Percentiles rank a stretch among this genome's conserved stretches.
Evolutionary conservation across 2,329 filamentous ascomycete species (phyloP).

Genomic region (Arthrobotrys iridis): DNA sequence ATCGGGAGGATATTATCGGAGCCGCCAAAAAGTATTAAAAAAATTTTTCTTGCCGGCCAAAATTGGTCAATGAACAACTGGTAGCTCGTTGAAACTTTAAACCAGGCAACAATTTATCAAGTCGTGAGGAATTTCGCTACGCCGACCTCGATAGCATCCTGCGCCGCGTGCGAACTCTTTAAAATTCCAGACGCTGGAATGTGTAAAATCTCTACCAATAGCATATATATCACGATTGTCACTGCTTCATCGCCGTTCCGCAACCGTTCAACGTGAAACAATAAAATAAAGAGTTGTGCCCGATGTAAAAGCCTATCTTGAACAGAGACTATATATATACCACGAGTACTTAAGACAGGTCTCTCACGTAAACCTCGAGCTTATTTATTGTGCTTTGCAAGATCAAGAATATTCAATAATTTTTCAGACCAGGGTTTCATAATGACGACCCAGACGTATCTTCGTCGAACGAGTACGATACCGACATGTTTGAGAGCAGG

Average conservation of each 20-base stretch:
- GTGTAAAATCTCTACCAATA: constrained; percentile 20
- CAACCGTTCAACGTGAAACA: background rate
- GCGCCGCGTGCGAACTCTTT: constrained; percentile 15
- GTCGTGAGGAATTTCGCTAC: constrained; percentile 14
- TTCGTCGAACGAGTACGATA: background rate
- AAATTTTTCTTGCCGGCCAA: background rate
- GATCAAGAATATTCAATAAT: too few species aligned
- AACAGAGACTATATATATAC: background rate
- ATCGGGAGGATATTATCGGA: constrained; percentile 58
- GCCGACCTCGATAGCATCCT: background rate
- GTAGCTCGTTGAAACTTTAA: background rate
- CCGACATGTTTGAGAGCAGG: background rate
- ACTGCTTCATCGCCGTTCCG: background rate
- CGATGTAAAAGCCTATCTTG: background rate
- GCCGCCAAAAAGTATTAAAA: constrained; percentile 1
- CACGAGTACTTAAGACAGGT: too few species aligned
- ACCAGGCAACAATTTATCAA: constrained; percentile 8
- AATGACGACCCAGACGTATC: background rate
- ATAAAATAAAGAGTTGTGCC: background rate
- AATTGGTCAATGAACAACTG: background rate
- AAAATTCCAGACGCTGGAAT: constrained; percentile 11
- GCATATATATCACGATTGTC: background rate
- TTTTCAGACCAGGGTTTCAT: too few species aligned
- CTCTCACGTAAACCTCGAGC: too few species aligned
- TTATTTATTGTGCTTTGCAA: too few species aligned